Base-by-base conservation (phyloP, 2,329 filamentous ascomycete species). In the Pleomassaria siparia region DNA sequence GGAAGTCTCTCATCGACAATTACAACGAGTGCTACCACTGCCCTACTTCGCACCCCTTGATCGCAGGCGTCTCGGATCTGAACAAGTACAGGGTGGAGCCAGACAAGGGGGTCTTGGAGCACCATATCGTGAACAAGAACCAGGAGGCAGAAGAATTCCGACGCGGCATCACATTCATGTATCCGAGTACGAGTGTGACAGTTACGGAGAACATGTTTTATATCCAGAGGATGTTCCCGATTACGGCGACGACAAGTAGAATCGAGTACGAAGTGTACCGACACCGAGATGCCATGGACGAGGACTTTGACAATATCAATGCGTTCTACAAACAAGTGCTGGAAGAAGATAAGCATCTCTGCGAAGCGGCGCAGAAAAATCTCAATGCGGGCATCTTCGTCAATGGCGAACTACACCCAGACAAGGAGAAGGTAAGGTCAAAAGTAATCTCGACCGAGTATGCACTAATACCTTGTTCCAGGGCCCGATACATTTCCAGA, bases 1-100 rank as follows among this genome's bases (percentile, higher is more conserved):
- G 51, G 51, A 54, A 54, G 16, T 30, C 29, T 5, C 18, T 54
- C 18, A 42, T 32, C 11, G 80, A 84, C 59, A 83, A 84, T 67
- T 84, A 82, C 71, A 84, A 84, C 60, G 80, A 81, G 61, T 84
- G 80, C 56, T 84, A 83, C 53, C 80, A 83, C 68, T 82, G 80
- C 68, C 74, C 75, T 25, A 77, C 76, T 0, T 75, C 78, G 1
- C 80, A 83, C 54, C 79, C 81, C n/a, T 21, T 39, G 24, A 46
- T 36, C 10, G 18, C 25, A 2, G 77, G 80, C 43, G 79, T 82
- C 21, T 71, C 76, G 2, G 71, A 44, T 44, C 11, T 73, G 82
- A 15, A 75, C 79, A 21, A 77, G 82, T 50, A 72, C 82, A 26
- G 72, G 73, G 45, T 75, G 75, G 1, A 82, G 81, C 65, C 29